Conservation (phyloP, 2,329 filamentous ascomycete genomes). For the Penicillium sp. region DNA sequence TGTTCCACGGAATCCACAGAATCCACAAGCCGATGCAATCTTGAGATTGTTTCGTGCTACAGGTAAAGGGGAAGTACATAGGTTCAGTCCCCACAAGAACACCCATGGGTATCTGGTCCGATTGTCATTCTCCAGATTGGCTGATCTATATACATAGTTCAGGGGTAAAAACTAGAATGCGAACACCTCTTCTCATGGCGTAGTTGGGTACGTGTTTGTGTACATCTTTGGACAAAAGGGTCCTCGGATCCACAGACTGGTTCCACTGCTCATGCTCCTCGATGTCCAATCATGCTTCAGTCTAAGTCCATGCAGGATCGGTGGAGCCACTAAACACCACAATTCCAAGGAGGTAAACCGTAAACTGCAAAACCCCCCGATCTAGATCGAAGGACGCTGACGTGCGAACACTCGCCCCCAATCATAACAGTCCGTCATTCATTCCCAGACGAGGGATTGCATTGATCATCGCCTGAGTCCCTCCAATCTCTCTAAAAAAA, state of each 20-base stretch:
- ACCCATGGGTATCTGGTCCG: no score
- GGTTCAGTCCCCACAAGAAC: no score
- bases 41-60: not conserved
- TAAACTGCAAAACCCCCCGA: not conserved
- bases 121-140: no score
- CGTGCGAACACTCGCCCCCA: not conserved
- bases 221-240: not conserved
- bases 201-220: not conserved
- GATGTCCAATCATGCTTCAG: not conserved
- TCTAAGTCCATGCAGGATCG: not conserved
- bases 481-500: not conserved
- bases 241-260: not conserved
- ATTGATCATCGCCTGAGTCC: not conserved
- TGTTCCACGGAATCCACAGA: no score
- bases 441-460: not conserved
- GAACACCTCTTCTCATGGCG: not conserved
- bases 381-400: not conserved
- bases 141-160: no score
- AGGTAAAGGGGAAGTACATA: not conserved
- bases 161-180: no score
- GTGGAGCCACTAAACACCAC: not conserved
- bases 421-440: not conserved
- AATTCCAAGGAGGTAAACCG: not conserved
- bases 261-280: not conserved
- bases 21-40: not conserved